phyloP scores from a whole-genome alignment of 768 basidiomycete species.

The Amanita inopinata region DNA sequence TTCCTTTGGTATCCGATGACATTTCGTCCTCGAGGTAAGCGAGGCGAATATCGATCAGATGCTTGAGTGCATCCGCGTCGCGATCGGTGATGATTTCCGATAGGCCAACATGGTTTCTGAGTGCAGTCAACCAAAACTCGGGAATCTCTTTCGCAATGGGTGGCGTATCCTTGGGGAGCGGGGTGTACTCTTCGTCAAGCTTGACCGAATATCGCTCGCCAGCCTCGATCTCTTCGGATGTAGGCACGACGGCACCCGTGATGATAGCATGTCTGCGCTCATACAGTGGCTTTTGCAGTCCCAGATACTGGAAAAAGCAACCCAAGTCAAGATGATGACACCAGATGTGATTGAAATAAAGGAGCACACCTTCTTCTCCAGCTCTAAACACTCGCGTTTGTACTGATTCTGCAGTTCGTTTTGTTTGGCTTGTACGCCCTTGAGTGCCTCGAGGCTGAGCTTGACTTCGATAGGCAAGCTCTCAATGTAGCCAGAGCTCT shows the following conservation, averaged over 20 bases:
- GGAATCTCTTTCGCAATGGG: conserved; percentile 54
- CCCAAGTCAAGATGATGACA: conserved; percentile 1
- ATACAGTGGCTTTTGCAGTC: conserved; percentile 75
- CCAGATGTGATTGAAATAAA: no score
- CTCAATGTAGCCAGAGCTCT: conserved; percentile 94
- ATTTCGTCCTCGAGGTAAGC: conserved; percentile 53
- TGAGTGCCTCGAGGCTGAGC: conserved; percentile 81
- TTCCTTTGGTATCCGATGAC: conserved; percentile 40
- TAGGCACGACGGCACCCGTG: conserved; percentile 62
- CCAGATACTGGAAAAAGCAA: conserved; percentile 45
- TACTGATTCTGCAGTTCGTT: conserved; percentile 87
- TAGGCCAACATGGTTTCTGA: conserved; percentile 84
- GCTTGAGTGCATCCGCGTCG: conserved; percentile 79
- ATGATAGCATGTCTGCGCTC: conserved; percentile 81
- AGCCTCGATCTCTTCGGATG: conserved; percentile 71
- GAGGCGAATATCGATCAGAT: conserved; percentile 71
- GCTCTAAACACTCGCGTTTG: conserved; percentile 89
- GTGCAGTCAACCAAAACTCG: conserved; percentile 96
- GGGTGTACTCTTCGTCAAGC: conserved; percentile 63
- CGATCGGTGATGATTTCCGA: conserved; percentile 88
- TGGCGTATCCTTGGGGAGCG: conserved; percentile 44
- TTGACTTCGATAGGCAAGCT: conserved; percentile 72
- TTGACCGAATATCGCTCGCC: conserved; percentile 68
- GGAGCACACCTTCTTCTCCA: conserved; percentile 93
- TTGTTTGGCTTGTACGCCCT: conserved; percentile 90